Conservation (phyloP, 495 filamentous ascomycete genomes). For the Penicillium samsonianum region DNA sequence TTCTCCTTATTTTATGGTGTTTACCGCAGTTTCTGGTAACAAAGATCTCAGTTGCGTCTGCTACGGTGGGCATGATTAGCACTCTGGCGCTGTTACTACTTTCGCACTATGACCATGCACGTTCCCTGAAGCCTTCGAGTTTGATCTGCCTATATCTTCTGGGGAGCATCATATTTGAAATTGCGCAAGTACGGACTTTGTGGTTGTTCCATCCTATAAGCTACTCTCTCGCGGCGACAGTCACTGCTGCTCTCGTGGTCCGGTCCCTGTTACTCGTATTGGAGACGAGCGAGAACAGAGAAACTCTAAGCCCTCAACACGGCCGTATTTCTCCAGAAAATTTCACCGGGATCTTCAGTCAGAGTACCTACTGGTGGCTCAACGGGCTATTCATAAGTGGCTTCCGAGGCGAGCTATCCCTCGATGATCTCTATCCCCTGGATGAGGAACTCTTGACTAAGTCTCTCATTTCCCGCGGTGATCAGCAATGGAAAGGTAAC, state of each 20-base stretch:
- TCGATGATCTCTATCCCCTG: neutral
- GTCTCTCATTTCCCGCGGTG: neutral
- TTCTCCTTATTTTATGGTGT: neutral
- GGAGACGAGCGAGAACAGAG: neutral
- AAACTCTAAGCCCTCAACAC: neutral
- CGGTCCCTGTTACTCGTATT: neutral
- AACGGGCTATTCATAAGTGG: neutral
- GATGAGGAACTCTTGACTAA: neutral
- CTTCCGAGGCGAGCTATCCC: neutral
- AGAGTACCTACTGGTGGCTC: neutral
- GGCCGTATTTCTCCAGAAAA: neutral
- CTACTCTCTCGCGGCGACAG: neutral
- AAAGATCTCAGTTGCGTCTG: neutral
- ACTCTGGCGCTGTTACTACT: neutral
- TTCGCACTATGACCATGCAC: neutral
- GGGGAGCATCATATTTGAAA: neutral
- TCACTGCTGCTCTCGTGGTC: neutral
- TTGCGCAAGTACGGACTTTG: neutral
- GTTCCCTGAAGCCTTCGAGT: neutral
- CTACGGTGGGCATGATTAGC: neutral
- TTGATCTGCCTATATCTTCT: neutral
- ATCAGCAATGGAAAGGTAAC: neutral
- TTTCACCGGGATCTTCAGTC: neutral
- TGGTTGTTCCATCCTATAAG: neutral
- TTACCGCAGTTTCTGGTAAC: neutral